A percentile compares a stretch with the other conserved stretches of the same genome.
phyloP scores from a whole-genome alignment of 768 basidiomycete genomes.

The Floccularia luteovirens region DNA sequence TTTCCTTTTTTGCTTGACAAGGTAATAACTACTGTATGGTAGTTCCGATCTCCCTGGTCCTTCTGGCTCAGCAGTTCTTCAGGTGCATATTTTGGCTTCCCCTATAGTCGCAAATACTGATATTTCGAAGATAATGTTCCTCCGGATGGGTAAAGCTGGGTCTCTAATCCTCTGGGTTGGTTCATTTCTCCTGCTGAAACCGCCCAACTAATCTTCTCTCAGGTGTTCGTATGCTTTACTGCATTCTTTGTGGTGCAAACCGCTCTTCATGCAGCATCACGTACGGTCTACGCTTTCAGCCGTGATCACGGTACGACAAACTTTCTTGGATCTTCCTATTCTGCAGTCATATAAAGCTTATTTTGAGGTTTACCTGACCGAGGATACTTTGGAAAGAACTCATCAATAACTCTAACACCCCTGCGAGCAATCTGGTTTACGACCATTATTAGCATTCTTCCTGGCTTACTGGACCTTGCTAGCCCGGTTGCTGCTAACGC shows the following conservation, averaged over 20 bases:
- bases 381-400: slow-evolving; percentile 70
- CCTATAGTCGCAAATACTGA: background rate
- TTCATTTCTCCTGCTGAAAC: background rate
- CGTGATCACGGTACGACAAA: slow-evolving; percentile 62
- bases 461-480: slow-evolving; percentile 70
- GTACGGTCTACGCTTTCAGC: slow-evolving; percentile 81
- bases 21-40: background rate
- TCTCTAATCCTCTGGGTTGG: slow-evolving; percentile 73
- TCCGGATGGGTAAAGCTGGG: slow-evolving; percentile 71
- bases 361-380: slow-evolving; percentile 60
- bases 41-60: slow-evolving; percentile 62
- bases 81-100: slow-evolving; percentile 24
- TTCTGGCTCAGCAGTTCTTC: slow-evolving; percentile 67
- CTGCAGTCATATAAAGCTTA: background rate
- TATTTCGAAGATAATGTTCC: slow-evolving; percentile 53
- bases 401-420: slow-evolving; percentile 59
- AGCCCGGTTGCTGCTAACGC: slow-evolving; percentile 72
- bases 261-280: slow-evolving; percentile 75
- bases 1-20: background rate
- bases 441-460: slow-evolving; percentile 59
- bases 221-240: slow-evolving; percentile 74
- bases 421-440: slow-evolving; percentile 71
- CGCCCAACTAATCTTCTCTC: background rate
- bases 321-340: background rate
- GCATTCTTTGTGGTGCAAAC: slow-evolving; percentile 84